phyloP scores from a whole-genome alignment of 257 asterid species.

The Cordia subcordata region DNA sequence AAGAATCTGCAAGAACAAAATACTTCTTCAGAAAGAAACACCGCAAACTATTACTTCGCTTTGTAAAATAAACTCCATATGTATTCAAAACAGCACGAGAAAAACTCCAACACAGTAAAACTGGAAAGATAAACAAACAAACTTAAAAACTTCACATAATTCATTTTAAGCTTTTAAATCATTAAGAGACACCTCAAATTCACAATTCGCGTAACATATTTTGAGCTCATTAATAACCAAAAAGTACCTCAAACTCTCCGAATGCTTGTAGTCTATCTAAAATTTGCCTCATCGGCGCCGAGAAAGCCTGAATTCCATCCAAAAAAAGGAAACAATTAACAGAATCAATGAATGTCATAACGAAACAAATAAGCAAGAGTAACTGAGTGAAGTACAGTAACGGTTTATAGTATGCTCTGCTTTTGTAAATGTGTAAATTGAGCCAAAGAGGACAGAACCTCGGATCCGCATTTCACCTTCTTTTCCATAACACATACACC shows the following conservation, averaged over 20 bases:
- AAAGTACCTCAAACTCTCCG: slow-evolving; percentile 82
- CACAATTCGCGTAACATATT: background rate
- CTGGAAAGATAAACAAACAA: background rate
- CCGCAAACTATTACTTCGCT: background rate
- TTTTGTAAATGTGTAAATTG: slow-evolving; percentile 15
- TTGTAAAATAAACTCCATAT: background rate
- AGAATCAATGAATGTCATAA: background rate
- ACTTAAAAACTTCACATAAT: background rate
- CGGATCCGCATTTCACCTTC: slow-evolving; percentile 99
- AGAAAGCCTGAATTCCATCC: slow-evolving; percentile 42
- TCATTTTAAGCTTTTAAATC: background rate
- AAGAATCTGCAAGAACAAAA: slow-evolving; percentile 47
- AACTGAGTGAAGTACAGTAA: background rate
- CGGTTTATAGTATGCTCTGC: slow-evolving; percentile 27
- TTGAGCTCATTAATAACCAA: background rate
- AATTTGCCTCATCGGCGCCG: slow-evolving; percentile 89
- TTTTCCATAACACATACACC: slow-evolving; percentile 99
- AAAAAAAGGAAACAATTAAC: slow-evolving; percentile 3
- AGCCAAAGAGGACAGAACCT: slow-evolving; percentile 58
- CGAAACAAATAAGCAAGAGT: slow-evolving; percentile 5
- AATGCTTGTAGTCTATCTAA: slow-evolving; percentile 80
- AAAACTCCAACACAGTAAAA: background rate
- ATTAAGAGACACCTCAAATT: background rate
- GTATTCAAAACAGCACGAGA: background rate
- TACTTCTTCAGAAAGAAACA: background rate